Evolutionary conservation across 2,329 filamentous ascomycete species (phyloP), one percentile per base, ranked within the genome.

Genomic region (Alternaria postmessia): DNA sequence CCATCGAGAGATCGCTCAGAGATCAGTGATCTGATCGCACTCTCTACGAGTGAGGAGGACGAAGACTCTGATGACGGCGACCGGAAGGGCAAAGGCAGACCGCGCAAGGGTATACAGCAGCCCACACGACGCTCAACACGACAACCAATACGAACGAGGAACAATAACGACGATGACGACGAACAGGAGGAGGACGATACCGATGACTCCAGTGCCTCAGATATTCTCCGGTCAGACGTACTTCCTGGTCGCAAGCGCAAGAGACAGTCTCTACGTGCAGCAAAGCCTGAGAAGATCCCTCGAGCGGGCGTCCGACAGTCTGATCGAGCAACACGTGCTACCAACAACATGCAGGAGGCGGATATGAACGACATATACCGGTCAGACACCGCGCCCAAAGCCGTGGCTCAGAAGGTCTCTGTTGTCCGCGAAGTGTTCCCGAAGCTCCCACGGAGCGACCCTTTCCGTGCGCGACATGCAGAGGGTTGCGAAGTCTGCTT

Each of bases 401-500:
- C 70, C 16, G 63, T 79, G 0, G 80, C 81, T 11, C 82, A 86
- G 1, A 88, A 89, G 76, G 80, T 87, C 42, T 80, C 86, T 12
- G 88, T 88, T 14, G 86, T 80, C 5, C 78, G 93, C 65, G 95
- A 98, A 75, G 77, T 86, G 6, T 98, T 96, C 74, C 83, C 88
- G 57, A 82, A 83, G 1, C 72, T 92, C 1, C 79, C 88, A 1
- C 78, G 82, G 4, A 84, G 88, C 14, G 86, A 90, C 39, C 80
- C 84, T 3, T 99, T 99, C 76, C 85, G 85, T 54, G 81, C 83
- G 22, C 85, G 87, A 11, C 95, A 99, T 77, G 87, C 85, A 47
- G 82, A 86, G 41, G 82, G 81, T 7, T 99, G 95, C 76, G 89
- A 92, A 66, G 85, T 88, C 3, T 99, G 95, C 73, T 85, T 85